Base-by-base conservation (phyloP, 345 rosid genomes). In the Brassica incana region DNA sequence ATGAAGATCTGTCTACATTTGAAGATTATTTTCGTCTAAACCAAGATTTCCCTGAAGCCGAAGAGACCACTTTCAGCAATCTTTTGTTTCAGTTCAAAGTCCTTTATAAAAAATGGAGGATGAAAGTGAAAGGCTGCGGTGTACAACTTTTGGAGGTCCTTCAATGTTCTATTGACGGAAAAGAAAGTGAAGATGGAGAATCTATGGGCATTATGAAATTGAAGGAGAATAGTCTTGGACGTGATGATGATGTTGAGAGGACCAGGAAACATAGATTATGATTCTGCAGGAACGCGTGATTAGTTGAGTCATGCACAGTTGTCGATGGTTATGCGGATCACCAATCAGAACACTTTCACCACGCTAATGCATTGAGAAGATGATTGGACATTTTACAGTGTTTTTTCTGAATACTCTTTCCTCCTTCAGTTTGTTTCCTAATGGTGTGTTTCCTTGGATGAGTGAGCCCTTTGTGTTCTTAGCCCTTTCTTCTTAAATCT, bases 201-300 rank as follows among this genome's bases (percentile, higher is more conserved):
- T 43, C 14, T 10, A 10, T 43, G n/a, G n/a, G 14, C n/a, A 11
- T 45, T 0, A 5, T n/a, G 58, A 50, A n/a, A n/a, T 0, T 14
- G 58, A 50, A 50, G 2, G 58, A 10, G 52, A 40, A 40, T 7
- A 36, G 1, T 18, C 61, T 3, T 3, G 11, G 11, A 56, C 1
- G 29, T 58, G 5, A 58, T 20, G 14, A 8, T 0, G 59, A 16
- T 18, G 30, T 11, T 8, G 14, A 58, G 25, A 58, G 30, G 30
- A 20, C 27, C 27, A 56, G 2, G 5, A 56, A 56, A 38, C 45
- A 38, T 38, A 9, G 45, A 38, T 8, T 2, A 9, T 40, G 48
- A 10, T 40, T 9, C 12, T 9, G 48, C 48, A 38, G 45, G 2
- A 38, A 38, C 45, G 45, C 45, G 83, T 80, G 74, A 68, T 23